Base-by-base conservation (phyloP, 2,329 filamentous ascomycete species). In the Fusarium sp. region DNA sequence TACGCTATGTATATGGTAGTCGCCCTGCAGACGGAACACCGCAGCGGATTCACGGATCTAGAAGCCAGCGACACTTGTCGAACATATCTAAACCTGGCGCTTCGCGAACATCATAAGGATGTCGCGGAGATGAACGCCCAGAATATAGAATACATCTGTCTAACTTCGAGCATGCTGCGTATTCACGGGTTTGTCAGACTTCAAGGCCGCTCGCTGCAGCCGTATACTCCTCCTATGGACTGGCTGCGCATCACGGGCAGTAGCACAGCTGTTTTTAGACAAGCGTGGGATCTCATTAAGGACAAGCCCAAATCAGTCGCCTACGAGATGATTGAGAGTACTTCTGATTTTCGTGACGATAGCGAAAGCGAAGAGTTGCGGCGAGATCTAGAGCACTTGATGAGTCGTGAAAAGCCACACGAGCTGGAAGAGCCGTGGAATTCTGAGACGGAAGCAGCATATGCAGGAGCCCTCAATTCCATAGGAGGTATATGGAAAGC, bases 1-100 rank as follows among this genome's bases (percentile, higher is more conserved):
- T 57, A 57, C 23, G 20, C 48, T 4, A 54, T 54, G 41, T 57
- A 54, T 20, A 44, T 54, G 54, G 32, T 44, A 20, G 39, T 48
- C n/a, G 48, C 54, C 0, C 22, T 57, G 4, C 54, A 57, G 10
- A 30, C 23, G 10, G 30, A 57, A 11, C 20, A 45, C n/a, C 32
- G 32, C 6, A 54, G 48, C 25, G 53, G 17, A 19, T 25, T 39
- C 7, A 25, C 30, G 7, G 48, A 57, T 3, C 14, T 35, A 2
- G 41, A 57, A 53, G 13, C 32, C 7, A 33, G 35, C 10, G 39
- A 53, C 6, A 23, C n/a, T 43, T 54, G 48, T 3, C 48, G 33
- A 6, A 54, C 30, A 1, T 57, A 57, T 33, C 39, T 57, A 11
- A 57, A 45, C 48, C 39, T 57, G 48, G 40, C 54, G 14, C 53